Percentiles rank a stretch among this genome's conserved stretches.
Evolutionary conservation across 352 stramenopile species (phyloP).

Genomic region (Globisporangium spinosum): DNA sequence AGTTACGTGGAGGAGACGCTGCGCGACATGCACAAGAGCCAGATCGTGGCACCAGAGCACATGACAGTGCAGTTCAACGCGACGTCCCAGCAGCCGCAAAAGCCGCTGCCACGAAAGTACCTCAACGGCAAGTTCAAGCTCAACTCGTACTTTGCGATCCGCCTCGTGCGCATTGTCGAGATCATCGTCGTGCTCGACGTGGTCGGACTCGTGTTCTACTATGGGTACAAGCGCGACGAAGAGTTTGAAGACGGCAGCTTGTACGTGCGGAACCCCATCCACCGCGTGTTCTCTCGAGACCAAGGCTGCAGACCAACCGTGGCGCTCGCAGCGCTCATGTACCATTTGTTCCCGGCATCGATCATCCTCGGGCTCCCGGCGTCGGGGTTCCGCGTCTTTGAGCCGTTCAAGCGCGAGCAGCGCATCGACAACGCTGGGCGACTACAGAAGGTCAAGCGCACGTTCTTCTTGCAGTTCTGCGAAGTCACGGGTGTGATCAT

Average conservation of each 20-base stretch:
- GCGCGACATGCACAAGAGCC: conserved; percentile 12
- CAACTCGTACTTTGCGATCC: conserved; percentile 82
- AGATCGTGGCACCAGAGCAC: conserved; percentile 7
- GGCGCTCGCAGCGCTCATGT: conserved; percentile 60
- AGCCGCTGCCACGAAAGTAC: conserved; percentile 34
- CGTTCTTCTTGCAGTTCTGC: conserved; percentile 70
- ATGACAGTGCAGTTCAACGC: conserved; percentile 38
- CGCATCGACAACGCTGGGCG: conserved; percentile 51
- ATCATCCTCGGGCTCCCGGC: conserved; percentile 63
- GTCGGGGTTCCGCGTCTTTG: conserved; percentile 58
- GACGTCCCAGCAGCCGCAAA: conserved; percentile 20
- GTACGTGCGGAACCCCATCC: conserved; percentile 44
- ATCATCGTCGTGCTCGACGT: conserved; percentile 57
- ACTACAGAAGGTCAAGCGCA: conserved; percentile 78
- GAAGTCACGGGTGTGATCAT: conserved; percentile 60
- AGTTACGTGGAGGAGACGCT: conserved; percentile 21
- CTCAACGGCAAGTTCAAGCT: conserved; percentile 59
- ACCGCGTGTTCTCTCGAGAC: conserved; percentile 35
- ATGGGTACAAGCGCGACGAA: conserved; percentile 35
- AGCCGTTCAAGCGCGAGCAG: conserved; percentile 68
- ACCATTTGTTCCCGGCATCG: conserved; percentile 60
- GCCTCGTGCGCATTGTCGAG: conserved; percentile 54
- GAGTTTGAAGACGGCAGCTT: conserved; percentile 32
- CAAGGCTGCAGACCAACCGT: conserved; percentile 45
- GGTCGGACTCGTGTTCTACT: conserved; percentile 56